Conservation (phyloP, 176 grass and related monocot genomes). For the Dendrocalamus sinicus region DNA sequence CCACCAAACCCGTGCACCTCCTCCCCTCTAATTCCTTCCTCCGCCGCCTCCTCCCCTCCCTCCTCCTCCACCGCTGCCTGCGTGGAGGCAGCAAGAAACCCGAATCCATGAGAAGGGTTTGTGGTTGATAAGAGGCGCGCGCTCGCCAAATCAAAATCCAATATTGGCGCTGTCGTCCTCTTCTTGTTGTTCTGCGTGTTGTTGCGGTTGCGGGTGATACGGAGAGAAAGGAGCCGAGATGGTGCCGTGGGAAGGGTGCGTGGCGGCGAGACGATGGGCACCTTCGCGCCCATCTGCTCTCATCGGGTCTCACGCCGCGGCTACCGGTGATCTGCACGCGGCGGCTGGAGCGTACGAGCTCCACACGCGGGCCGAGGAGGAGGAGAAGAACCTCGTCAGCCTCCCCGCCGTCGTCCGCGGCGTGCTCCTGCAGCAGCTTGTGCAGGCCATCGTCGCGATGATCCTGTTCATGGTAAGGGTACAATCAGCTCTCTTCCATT, state of each 20-base stretch:
- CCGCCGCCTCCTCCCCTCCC: too few relatives aligned
- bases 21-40: too few relatives aligned
- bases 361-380: constrained; percentile 75
- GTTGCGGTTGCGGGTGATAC: neutral
- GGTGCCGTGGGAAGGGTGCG: constrained; percentile 83
- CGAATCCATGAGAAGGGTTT: constrained; percentile 27
- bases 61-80: too few relatives aligned
- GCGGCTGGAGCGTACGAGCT: constrained; percentile 69
- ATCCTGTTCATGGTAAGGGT: constrained; percentile 76
- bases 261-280: constrained; percentile 87
- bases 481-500: neutral
- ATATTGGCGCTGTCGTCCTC: constrained; percentile 18
- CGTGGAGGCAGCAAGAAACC: constrained; percentile 33
- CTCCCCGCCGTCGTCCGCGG: constrained; percentile 63
- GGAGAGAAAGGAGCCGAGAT: constrained; percentile 31
- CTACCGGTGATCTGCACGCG: constrained; percentile 70
- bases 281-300: constrained; percentile 85
- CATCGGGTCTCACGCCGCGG: constrained; percentile 77
- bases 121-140: neutral
- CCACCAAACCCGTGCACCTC: too few relatives aligned
- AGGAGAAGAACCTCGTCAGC: constrained; percentile 74
- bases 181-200: neutral
- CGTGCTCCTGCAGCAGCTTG: constrained; percentile 80
- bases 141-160: constrained; percentile 37
- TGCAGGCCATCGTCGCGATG: constrained; percentile 75